These are phyloP conservation scores for Musa schizocarpa DNA, from an alignment of 176 grass and related monocot genomes.

Conservation along the genomic window DNA sequence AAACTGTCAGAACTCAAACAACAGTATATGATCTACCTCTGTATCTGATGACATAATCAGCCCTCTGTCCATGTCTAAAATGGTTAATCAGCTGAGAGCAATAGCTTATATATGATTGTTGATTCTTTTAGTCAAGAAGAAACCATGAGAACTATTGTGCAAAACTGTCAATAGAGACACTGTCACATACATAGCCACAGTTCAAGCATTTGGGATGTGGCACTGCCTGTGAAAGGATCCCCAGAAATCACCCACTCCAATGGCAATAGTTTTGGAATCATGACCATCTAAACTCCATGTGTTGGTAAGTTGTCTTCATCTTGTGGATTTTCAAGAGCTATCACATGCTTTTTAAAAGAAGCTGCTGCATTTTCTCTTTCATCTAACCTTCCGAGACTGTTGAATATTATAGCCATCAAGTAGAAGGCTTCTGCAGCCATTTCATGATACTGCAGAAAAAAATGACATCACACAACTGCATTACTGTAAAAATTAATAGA, in stretches of 20 bases:
- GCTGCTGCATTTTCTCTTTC: slow-evolving; percentile 62
- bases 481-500: neutral
- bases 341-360: slow-evolving; percentile 55
- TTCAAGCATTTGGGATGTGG: neutral
- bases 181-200: neutral
- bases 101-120: too few relatives aligned
- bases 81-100: too few relatives aligned
- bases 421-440: slow-evolving; percentile 80
- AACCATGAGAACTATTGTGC: too few relatives aligned
- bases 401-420: slow-evolving; percentile 60
- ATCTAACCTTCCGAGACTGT: slow-evolving; percentile 41
- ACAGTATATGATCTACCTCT: too few relatives aligned
- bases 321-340: slow-evolving; percentile 35
- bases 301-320: slow-evolving; percentile 38
- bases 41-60: too few relatives aligned
- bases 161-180: neutral
- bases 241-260: neutral
- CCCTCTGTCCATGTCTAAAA: too few relatives aligned
- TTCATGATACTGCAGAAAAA: slow-evolving; percentile 56
- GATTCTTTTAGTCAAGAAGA: too few relatives aligned
- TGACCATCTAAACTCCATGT: neutral
- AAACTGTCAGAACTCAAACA: neutral
- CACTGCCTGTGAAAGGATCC: neutral
- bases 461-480: neutral
- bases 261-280: neutral